Base-by-base conservation (phyloP, 768 basidiomycete genomes). In the Leccinellum rugosiceps region DNA sequence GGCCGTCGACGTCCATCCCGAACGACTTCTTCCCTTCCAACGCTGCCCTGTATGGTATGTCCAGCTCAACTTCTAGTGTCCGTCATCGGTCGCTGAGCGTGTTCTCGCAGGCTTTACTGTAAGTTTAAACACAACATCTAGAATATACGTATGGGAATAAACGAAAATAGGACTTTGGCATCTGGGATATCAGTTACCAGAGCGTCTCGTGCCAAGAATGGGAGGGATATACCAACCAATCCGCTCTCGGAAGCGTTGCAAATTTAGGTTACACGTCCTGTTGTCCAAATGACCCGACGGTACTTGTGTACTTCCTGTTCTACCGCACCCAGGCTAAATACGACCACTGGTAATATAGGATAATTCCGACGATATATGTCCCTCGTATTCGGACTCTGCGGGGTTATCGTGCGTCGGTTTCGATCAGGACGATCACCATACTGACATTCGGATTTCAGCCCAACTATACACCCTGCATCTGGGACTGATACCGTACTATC, bases 141-240 rank as follows among this genome's bases (percentile, higher is more conserved):
- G 30, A 19, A 43, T 43, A 19, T 11, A 11, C 30, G 34, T 35
- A 38, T 61, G 11, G 15, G 50, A 44, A 25, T 4, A 11, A 35
- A 50, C 41, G 14, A 48, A 43, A 54, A 56, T 45, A 88, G 87
- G 92, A 92, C 65, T 93, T 92, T 75, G 90, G 92, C 50, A 83
- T 92, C 19, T 94, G 92, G 91, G 91, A 92, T 64, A 76, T 90
- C 64, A 84, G 79, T 17, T 92, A 92, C 67, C 72, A 83, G 63
- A 76, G 73, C 28, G 83, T 92, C 10, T 72, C 83, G 30, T 93
- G 91, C 65, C 55, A 79, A 2, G 69, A 80, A 52, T 93, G 91
- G 92, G 71, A 76, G 34, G 92, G 92, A 9, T 78, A 74, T 50
- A 77, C 74, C 19, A 75, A 86, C 56, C 66, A 79, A 15, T 74